Conservation (phyloP, 164 flowering plant species). For the Liriodendron chinense region DNA sequence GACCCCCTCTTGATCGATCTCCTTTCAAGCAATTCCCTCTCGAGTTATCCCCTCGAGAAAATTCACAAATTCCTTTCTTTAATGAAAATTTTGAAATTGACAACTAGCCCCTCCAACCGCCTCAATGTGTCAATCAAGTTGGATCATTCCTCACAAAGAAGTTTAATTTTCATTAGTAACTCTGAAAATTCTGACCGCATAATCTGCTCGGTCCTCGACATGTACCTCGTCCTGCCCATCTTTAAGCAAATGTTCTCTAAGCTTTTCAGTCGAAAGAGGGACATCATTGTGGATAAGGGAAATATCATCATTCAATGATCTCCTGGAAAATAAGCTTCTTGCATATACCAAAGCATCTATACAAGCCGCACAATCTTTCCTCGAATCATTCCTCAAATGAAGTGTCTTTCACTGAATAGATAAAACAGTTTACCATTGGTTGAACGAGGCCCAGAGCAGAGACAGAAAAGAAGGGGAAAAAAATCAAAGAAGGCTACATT, state of each 20-base stretch:
- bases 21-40: too few species aligned
- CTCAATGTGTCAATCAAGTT: slow-evolving; percentile 66
- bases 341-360: slow-evolving; percentile 69
- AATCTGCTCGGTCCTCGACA: slow-evolving; percentile 74
- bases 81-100: too few species aligned
- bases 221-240: slow-evolving; percentile 58
- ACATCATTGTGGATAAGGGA: slow-evolving; percentile 42
- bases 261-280: slow-evolving; percentile 69
- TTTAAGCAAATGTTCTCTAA: slow-evolving; percentile 56
- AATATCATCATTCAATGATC: slow-evolving; percentile 35
- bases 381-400: slow-evolving; percentile 70
- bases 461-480: too few species aligned
- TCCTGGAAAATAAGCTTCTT: slow-evolving; percentile 38
- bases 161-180: slow-evolving; percentile 57
- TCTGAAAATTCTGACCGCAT: slow-evolving; percentile 77
- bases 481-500: too few species aligned
- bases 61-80: too few species aligned
- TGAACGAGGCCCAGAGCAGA: too few species aligned
- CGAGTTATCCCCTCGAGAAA: too few species aligned
- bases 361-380: slow-evolving; percentile 75
- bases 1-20: too few species aligned
- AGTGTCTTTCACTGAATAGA: slow-evolving; percentile 90
- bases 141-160: slow-evolving; percentile 62
- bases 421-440: slow-evolving; percentile 59
- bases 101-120: slow-evolving; percentile 56